phyloP scores from a whole-genome alignment of 331 rosid species.

The Arachis monticola region DNA sequence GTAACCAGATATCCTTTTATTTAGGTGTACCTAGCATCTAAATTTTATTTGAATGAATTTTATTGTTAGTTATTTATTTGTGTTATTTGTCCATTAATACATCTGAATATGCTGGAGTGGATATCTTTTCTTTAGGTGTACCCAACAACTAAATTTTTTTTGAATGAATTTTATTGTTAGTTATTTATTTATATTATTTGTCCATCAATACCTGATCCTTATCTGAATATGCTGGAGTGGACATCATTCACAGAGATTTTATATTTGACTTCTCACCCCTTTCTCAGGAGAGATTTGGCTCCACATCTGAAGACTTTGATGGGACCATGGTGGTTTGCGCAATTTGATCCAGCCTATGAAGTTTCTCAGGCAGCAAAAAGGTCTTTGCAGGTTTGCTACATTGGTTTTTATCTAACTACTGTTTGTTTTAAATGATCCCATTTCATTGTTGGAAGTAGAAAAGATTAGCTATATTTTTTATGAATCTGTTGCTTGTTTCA shows the following conservation, averaged over 20 bases:
- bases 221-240: slow-evolving; percentile 24
- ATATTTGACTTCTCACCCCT: slow-evolving; percentile 35
- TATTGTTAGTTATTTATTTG: slow-evolving; percentile 14
- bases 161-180: slow-evolving; percentile 3
- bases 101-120: slow-evolving; percentile 24
- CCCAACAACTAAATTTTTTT: slow-evolving; percentile 23
- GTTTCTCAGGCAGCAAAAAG: slow-evolving; percentile 91
- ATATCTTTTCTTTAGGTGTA: slow-evolving; percentile 19
- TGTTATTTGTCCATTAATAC: not conserved
- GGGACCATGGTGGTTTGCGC: slow-evolving; percentile 99
- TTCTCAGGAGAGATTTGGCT: slow-evolving; percentile 91
- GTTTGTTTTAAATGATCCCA: slow-evolving; percentile 21
- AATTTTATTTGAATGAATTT: slow-evolving; percentile 23
- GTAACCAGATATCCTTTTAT: slow-evolving; percentile 6
- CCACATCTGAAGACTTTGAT: slow-evolving; percentile 87
- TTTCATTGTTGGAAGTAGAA: slow-evolving; percentile 13
- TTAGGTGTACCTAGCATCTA: slow-evolving; percentile 23
- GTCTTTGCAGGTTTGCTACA: slow-evolving; percentile 82
- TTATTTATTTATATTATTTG: slow-evolving; percentile 23
- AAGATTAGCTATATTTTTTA: slow-evolving; percentile 2
- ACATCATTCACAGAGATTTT: slow-evolving; percentile 33
- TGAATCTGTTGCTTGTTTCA: slow-evolving; percentile 17
- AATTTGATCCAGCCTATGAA: slow-evolving; percentile 90
- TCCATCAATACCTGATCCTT: not conserved
- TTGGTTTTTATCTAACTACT: slow-evolving; percentile 31